Evolutionary conservation across 768 basidiomycete species (phyloP).

Genomic region (Galerina marginata): DNA sequence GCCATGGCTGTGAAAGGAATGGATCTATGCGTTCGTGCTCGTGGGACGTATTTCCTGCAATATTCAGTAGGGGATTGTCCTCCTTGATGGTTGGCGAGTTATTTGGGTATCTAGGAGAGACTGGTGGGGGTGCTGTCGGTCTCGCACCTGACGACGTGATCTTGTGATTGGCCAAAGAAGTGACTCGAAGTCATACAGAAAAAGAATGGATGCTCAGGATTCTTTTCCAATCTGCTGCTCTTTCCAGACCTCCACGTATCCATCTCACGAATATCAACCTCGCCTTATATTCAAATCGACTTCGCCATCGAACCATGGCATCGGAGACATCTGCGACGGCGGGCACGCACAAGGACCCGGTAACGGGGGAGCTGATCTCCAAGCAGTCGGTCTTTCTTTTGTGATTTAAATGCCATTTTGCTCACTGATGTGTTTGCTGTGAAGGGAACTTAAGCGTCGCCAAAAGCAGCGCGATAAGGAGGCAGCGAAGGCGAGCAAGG

Average conservation of each 20-base stretch:
- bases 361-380: constrained; percentile 96
- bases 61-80: too few species aligned
- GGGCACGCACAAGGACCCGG: constrained; percentile 72
- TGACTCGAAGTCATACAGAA: not conserved
- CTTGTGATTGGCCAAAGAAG: too few species aligned
- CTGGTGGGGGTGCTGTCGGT: too few species aligned
- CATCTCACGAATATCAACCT: constrained; percentile 5
- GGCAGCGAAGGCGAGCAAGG: constrained; percentile 70
- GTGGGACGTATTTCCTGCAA: too few species aligned
- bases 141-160: too few species aligned
- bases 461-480: constrained; percentile 88
- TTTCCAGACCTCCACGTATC: constrained; percentile 6
- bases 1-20: too few species aligned
- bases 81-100: too few species aligned
- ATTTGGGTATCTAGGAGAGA: too few species aligned
- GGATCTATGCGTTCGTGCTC: too few species aligned
- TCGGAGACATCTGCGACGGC: constrained; percentile 41
- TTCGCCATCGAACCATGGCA: constrained; percentile 39
- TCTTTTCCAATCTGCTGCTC: constrained; percentile 17
- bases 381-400: constrained; percentile 71
- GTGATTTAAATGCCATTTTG: constrained; percentile 16
- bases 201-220: constrained; percentile 1
- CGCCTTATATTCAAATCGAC: constrained; percentile 11
- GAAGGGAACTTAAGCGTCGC: constrained; percentile 92
- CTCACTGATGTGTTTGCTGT: constrained; percentile 30